A percentile compares a stretch with the other conserved stretches of the same genome.
Evolutionary conservation across 2,329 filamentous ascomycete genomes (phyloP).

Genomic region (Venturia effusa): DNA sequence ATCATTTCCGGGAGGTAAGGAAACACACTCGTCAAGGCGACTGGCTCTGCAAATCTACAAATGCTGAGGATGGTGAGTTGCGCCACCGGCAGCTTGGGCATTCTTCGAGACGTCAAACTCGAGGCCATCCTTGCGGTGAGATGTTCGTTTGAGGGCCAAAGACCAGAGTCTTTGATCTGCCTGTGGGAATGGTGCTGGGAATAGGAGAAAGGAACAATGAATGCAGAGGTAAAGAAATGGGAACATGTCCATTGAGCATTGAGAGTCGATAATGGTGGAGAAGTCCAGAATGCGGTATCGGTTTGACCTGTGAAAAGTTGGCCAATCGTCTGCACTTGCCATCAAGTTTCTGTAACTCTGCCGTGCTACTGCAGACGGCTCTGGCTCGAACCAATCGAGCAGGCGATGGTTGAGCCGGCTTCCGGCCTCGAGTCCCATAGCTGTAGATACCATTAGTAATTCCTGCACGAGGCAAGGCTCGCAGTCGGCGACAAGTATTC

Average conservation of each 20-base stretch:
- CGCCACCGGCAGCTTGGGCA: slow-evolving; percentile 22
- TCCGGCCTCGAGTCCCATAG: not conserved
- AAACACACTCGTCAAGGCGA: slow-evolving; percentile 70
- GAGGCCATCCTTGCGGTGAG: not conserved
- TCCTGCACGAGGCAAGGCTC: too few species aligned
- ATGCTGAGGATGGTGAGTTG: slow-evolving; percentile 49
- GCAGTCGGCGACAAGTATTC: too few species aligned
- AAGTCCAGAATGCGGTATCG: not conserved
- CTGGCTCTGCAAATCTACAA: slow-evolving; percentile 84
- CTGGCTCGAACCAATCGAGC: not conserved
- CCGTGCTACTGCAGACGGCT: not conserved
- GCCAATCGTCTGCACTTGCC: not conserved
- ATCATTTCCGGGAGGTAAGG: slow-evolving; percentile 67
- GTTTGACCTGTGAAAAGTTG: not conserved
- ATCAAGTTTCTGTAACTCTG: not conserved
- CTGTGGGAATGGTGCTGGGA: not conserved
- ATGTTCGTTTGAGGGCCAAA: not conserved
- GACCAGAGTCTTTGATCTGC: not conserved
- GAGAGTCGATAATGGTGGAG: not conserved
- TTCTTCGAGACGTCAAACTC: not conserved
- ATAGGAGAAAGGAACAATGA: not conserved
- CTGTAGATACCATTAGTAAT: not conserved
- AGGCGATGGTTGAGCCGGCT: not conserved
- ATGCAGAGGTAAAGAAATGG: not conserved
- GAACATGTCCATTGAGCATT: not conserved